phyloP scores from a whole-genome alignment of 257 asterid species.

The Buddleja alternifolia region DNA sequence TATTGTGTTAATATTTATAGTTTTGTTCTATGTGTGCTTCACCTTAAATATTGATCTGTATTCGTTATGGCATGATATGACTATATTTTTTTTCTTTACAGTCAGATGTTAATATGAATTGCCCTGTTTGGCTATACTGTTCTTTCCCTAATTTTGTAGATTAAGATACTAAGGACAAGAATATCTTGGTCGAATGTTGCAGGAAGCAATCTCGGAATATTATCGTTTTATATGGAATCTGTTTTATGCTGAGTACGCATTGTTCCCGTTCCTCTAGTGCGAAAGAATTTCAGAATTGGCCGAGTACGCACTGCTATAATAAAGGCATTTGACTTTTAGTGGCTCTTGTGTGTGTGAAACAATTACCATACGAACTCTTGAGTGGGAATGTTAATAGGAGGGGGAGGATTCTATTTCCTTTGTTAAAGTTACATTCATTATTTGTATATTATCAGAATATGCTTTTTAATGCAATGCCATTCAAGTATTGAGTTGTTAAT shows the following conservation, averaged over 20 bases:
- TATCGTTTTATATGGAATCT: constrained; percentile 95
- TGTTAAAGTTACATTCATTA: constrained; percentile 18
- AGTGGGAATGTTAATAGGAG: not conserved
- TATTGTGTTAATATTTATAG: not conserved
- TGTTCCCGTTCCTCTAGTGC: constrained; percentile 81
- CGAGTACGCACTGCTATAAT: too few species aligned
- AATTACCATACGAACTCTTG: not conserved
- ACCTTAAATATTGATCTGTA: constrained; percentile 5
- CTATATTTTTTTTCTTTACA: not conserved
- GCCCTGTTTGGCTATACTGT: not conserved
- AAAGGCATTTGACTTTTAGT: not conserved
- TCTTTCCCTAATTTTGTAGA: not conserved
- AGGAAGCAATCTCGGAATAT: constrained; percentile 82
- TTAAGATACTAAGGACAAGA: not conserved
- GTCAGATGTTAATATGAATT: not conserved
- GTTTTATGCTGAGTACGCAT: constrained; percentile 80
- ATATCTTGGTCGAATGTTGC: constrained; percentile 36
- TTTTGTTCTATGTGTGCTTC: not conserved
- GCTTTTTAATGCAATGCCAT: not conserved
- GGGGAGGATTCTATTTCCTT: constrained; percentile 20
- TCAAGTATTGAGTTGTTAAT: constrained; percentile 2
- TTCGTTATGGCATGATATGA: not conserved
- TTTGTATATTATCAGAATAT: not conserved
- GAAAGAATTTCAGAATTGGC: constrained; percentile 17
- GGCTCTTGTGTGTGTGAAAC: not conserved